These are phyloP conservation scores for Scalesia atractyloides DNA, from an alignment of 129 eudicot species.

Conservation along the genomic window DNA sequence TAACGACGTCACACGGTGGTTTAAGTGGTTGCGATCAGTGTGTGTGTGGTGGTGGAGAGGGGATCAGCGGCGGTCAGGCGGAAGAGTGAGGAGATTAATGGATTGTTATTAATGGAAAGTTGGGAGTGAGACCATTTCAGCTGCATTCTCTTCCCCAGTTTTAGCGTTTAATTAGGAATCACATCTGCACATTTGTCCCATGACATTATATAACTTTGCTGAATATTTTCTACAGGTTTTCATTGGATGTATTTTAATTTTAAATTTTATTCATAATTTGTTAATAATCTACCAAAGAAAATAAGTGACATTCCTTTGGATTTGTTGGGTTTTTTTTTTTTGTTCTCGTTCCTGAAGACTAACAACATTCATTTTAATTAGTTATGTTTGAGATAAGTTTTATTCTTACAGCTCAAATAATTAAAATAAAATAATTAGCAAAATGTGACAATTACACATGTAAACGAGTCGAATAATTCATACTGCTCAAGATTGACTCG, in stretches of 20 bases:
- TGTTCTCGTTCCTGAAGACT: no score
- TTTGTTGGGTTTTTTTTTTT: no score
- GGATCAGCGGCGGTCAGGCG: constrained; percentile 21
- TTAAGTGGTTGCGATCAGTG: not conserved
- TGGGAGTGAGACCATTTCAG: constrained; percentile 40
- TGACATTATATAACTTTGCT: not conserved
- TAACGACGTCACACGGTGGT: no score
- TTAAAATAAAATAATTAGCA: no score
- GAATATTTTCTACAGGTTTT: not conserved
- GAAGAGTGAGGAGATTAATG: constrained; percentile 21
- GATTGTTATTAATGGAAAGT: constrained; percentile 32
- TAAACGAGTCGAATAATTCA: no score
- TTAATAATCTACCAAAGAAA: not conserved
- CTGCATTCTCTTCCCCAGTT: constrained; percentile 49
- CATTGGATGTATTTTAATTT: not conserved
- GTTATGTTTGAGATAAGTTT: not conserved
- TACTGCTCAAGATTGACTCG: no score
- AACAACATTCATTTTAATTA: no score
- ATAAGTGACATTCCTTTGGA: not conserved
- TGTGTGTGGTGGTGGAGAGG: constrained; percentile 23
- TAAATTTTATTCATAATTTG: not conserved
- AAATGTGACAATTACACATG: no score
- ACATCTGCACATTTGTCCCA: not conserved
- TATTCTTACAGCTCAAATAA: not conserved
- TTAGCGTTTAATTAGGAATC: constrained; percentile 17